Base-by-base conservation (phyloP, 2,329 filamentous ascomycete species). In the Ceratocystis lukuohia region DNA sequence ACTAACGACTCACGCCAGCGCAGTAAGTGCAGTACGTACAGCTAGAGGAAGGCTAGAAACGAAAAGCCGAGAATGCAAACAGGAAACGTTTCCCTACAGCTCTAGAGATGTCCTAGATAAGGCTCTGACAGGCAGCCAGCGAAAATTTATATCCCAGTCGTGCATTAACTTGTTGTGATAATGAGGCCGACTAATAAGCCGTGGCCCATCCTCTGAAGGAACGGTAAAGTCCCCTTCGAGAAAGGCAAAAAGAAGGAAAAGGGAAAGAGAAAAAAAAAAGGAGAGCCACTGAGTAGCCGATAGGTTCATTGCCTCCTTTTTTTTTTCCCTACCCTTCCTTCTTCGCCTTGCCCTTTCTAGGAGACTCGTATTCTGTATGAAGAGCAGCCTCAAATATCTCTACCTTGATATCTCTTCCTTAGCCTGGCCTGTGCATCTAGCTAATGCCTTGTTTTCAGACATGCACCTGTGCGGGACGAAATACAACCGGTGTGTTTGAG, bases 181-280 rank as follows among this genome's bases (percentile, higher is more conserved):
- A 59, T 59, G 56, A 59, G 56, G 56, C 56, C 56, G 56, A 59
- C 56, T 59, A 59, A 59, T 59, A 59, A 59, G 56, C 56, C 56
- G 56, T 59, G 56, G 56, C 56, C 56, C 56, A 59, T 59, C 56
- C 56, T 59, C 56, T 59, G 56, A 59, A 59, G 56, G 56, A 59
- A 59, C 56, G 56, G 28, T n/a, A 59, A 59, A 30, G 28, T 37
- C 28, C 56, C 33, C 28, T 59, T 59, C 25, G 28, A 59, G 56
- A 59, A 59, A n/a, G 56, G 28, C 28, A 59, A 8, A n/a, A n/a
- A 33, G 33, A 59, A 59, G 30, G 37, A 15, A 37, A 59, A 17
- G 25, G 3, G 25, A 10, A 4, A 22, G 25, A 25, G 3, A 15
- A 25, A 28, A n/a, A 53, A 22, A 15, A 33, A 7, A 33, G 30